A percentile compares a stretch with the other conserved stretches of the same genome.
phyloP scores from a whole-genome alignment of 2,329 filamentous ascomycete species.

The Cytospora leucostoma region DNA sequence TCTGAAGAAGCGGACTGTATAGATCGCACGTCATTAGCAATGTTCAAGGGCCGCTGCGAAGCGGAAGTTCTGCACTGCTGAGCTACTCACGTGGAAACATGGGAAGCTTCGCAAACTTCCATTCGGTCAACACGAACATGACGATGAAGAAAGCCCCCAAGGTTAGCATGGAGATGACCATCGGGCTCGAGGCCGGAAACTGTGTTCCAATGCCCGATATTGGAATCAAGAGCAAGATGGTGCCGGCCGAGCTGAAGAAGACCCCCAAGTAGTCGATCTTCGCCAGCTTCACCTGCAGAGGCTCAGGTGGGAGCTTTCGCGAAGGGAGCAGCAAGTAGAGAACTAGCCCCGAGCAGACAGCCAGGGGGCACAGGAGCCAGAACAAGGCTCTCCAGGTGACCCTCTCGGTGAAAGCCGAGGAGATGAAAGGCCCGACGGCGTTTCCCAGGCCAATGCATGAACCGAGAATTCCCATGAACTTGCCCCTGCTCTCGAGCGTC shows the following conservation, averaged over 20 bases:
- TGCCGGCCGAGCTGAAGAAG: conserved; percentile 53
- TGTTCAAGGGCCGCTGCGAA: not conserved
- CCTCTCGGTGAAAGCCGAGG: conserved; percentile 41
- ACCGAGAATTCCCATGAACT: conserved; percentile 50
- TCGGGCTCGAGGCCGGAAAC: conserved; percentile 54
- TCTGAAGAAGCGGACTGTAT: conserved; percentile 53
- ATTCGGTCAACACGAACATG: conserved; percentile 56
- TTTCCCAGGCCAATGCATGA: conserved; percentile 45
- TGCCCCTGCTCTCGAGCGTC: conserved; percentile 59
- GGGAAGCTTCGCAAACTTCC: conserved; percentile 55
- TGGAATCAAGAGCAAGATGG: conserved; percentile 63
- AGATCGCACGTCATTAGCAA: not conserved
- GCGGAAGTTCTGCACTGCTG: not conserved
- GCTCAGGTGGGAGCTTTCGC: conserved; percentile 44
- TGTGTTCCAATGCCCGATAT: conserved; percentile 59
- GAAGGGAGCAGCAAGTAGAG: conserved; percentile 50
- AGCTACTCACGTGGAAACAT: conserved; percentile 55
- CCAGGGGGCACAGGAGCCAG: conserved; percentile 53
- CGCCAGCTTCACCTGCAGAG: conserved; percentile 50
- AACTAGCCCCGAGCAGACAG: conserved; percentile 43
- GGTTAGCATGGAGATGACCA: conserved; percentile 60
- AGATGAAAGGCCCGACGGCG: conserved; percentile 46
- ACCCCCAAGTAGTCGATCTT: conserved; percentile 63
- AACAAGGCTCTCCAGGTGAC: conserved; percentile 48
- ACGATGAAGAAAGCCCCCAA: conserved; percentile 35